These are phyloP conservation scores for Urtica urens DNA, from an alignment of 306 rosid genomes.

Conservation along the genomic window DNA sequence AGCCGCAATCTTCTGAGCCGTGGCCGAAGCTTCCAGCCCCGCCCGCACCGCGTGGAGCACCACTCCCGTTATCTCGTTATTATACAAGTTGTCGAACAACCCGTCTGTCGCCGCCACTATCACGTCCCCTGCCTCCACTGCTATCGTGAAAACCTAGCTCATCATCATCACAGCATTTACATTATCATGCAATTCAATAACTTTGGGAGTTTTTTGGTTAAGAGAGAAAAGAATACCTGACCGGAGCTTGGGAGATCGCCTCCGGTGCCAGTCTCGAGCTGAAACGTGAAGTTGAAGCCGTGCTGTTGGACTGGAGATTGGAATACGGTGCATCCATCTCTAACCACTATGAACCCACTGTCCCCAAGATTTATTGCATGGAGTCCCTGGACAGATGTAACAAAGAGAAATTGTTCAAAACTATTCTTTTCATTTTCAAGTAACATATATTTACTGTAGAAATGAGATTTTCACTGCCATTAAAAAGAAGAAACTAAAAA, in stretches of 20 bases:
- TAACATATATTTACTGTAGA: too few species aligned
- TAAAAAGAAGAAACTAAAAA: too few species aligned
- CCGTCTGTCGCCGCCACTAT: slow-evolving; percentile 86
- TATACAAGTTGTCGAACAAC: slow-evolving; percentile 73
- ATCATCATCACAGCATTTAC: too few species aligned
- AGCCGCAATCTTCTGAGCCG: slow-evolving; percentile 85
- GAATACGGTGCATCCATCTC: slow-evolving; percentile 75
- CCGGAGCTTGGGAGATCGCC: slow-evolving; percentile 90
- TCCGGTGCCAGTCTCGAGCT: slow-evolving; percentile 64
- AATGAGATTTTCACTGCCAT: too few species aligned
- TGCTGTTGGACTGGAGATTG: slow-evolving; percentile 80
- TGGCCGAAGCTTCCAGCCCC: slow-evolving; percentile 52
- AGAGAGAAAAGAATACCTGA: too few species aligned
- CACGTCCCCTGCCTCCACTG: slow-evolving; percentile 59
- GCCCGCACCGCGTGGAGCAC: slow-evolving; percentile 53
- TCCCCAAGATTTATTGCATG: slow-evolving; percentile 88
- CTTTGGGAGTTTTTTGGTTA: too few species aligned
- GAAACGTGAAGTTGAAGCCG: slow-evolving; percentile 79
- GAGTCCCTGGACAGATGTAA: slow-evolving; percentile 44
- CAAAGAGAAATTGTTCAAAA: not conserved
- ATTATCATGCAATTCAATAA: too few species aligned
- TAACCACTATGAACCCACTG: slow-evolving; percentile 79
- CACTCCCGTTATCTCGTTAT: slow-evolving; percentile 45
- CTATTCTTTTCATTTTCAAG: too few species aligned
- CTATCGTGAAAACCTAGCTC: slow-evolving; percentile 46